Evolutionary conservation across 345 rosid genomes (phyloP).

Genomic region (Turnera subulata): DNA sequence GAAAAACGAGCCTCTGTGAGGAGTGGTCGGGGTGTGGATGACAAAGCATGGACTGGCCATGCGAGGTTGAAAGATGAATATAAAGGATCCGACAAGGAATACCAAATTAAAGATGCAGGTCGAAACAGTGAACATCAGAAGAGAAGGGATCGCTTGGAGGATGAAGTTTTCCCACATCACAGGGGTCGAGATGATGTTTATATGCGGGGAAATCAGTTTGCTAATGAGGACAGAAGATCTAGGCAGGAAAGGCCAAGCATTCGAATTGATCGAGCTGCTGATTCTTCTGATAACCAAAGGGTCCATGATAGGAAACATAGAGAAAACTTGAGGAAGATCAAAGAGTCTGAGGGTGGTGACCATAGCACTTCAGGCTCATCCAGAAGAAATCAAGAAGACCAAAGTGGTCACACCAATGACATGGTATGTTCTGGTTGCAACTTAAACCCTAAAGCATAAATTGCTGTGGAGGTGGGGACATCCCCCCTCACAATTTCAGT

Average conservation of each 20-base stretch:
- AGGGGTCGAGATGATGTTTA: conserved; percentile 61
- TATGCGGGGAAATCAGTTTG: conserved; percentile 47
- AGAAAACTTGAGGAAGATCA: conserved; percentile 58
- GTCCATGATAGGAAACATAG: conserved; percentile 60
- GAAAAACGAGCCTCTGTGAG: conserved; percentile 49
- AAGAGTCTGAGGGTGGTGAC: conserved; percentile 63
- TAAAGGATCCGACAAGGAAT: conserved; percentile 65
- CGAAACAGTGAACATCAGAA: conserved; percentile 63
- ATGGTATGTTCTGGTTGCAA: conserved; percentile 52
- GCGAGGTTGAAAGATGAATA: conserved; percentile 57
- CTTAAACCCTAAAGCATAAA: neutral
- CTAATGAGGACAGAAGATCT: conserved; percentile 58
- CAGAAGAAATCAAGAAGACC: conserved; percentile 68
- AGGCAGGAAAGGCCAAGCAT: conserved; percentile 61
- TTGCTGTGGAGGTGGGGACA: conserved; percentile 3
- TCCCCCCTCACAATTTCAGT: conserved; percentile 16
- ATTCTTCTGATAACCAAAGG: conserved; percentile 54
- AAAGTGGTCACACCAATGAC: conserved; percentile 51
- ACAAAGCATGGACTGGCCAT: conserved; percentile 52
- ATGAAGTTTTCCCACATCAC: conserved; percentile 52
- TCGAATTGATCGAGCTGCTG: conserved; percentile 50
- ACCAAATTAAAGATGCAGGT: conserved; percentile 49
- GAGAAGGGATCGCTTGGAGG: conserved; percentile 62
- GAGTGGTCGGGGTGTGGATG: conserved; percentile 68
- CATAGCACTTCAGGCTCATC: conserved; percentile 34